Evolutionary conservation across 2,329 filamentous ascomycete genomes (phyloP).

Genomic region (Emericellopsis cladophorae): DNA sequence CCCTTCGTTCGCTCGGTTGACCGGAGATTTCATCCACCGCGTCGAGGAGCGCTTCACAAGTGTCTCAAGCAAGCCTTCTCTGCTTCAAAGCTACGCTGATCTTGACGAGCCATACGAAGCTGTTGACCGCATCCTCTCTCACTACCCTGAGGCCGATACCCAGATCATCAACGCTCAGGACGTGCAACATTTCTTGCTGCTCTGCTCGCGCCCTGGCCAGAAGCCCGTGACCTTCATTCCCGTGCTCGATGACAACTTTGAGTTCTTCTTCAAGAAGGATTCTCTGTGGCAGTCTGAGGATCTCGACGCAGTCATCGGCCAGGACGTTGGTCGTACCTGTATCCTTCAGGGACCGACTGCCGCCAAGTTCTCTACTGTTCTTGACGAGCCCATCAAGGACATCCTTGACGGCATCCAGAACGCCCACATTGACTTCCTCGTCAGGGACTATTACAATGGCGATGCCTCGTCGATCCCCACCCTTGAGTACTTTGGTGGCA

Average conservation of each 20-base stretch:
- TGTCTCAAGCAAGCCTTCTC: conserved; percentile 57
- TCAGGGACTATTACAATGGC: conserved; percentile 66
- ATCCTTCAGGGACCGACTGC: conserved; percentile 93
- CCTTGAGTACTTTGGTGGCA: conserved; percentile 92
- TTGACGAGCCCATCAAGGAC: conserved; percentile 90
- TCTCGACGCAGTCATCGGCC: conserved; percentile 84
- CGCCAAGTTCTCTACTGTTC: conserved; percentile 74
- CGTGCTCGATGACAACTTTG: conserved; percentile 90
- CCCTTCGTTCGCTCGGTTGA: conserved; percentile 66
- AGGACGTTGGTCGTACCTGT: conserved; percentile 92
- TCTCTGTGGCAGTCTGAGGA: conserved; percentile 99
- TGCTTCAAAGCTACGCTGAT: conserved; percentile 83
- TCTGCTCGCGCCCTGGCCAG: conserved; percentile 84
- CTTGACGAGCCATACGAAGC: conserved; percentile 70
- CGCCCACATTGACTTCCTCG: conserved; percentile 69
- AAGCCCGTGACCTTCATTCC: conserved; percentile 97
- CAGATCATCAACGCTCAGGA: conserved; percentile 98
- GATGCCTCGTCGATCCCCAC: conserved; percentile 65
- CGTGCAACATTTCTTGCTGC: conserved; percentile 88
- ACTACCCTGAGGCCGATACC: conserved; percentile 74
- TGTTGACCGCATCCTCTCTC: conserved; percentile 65
- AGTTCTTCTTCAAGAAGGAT: conserved; percentile 99
- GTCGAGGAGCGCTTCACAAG: conserved; percentile 91
- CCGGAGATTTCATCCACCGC: conserved; percentile 91
- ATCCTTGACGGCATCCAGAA: conserved; percentile 88